Base-by-base conservation (phyloP, 2,329 filamentous ascomycete genomes). In the Stagonosporopsis tanaceti region DNA sequence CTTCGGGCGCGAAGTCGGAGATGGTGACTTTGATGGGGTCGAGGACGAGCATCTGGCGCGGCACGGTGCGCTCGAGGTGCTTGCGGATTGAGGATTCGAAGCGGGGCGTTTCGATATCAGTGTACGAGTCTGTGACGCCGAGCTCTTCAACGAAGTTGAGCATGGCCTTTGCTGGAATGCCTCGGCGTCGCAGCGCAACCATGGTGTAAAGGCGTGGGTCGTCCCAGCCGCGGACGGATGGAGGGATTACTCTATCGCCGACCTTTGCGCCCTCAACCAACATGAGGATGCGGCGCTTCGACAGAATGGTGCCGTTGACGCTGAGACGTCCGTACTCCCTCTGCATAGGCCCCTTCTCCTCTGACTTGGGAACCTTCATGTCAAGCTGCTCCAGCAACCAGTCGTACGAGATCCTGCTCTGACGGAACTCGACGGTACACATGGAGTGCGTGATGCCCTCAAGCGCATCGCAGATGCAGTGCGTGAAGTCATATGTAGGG, bases 401-500 rank as follows among this genome's bases (percentile, higher is more conserved):
- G 72, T 98, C 93, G 72, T 98, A 99, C 37, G 91, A 95, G 44
- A 91, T 88, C 57, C 94, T 83, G 20, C 91, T 90, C 48, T 91
- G 86, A 64, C 93, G 87, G 69, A 98, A 97, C 75, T 98, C 95
- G 1, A 91, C 94, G 0, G 95, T 98, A 75, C 94, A 98, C 20
- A 98, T 82, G 14, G 90, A 94, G 80, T 97, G 94, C 0, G 93
- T 93, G 69, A 98, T 96, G 17, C 86, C 85, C 77, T 99, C 95
- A 63, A 97, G 92, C 65, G 91, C 93, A 82, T 98, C 95, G 68
- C 91, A 94, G 22, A 97, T 82, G 76, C 91, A 96, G 80, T 96
- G 92, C 0, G 90, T 90, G 74, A 96, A 96, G 75, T 97, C 93
- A 71, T 97, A 97, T 0, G 94, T 96, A 0, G 95, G 95, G 75